Base-by-base conservation (phyloP, 1,284 basidiomycete genomes). In the Tylopilus sp. region DNA sequence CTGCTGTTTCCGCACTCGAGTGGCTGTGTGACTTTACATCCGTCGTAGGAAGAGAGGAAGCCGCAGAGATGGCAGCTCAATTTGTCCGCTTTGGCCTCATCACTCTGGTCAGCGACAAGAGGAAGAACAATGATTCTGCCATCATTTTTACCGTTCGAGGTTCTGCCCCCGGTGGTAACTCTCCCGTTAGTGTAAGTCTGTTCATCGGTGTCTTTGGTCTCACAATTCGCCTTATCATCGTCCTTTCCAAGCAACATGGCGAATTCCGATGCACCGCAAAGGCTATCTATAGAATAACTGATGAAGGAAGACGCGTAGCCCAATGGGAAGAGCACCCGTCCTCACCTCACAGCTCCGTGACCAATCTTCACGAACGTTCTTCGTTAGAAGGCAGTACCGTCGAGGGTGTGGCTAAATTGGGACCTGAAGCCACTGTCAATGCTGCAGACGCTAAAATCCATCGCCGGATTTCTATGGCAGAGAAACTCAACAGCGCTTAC, bases 21-120 rank as follows among this genome's bases (percentile, higher is more conserved):
- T 99, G 97, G 97, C 82, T 99, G 45, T 90, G 92, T 66, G 95
- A 99, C 69, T 98, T 94, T 59, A 95, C 96, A 1, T 97, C 96
- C 0, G 91, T 96, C 38, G 92, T 95, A 42, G 95, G 94, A 19
- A 76, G 92, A 46, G 97, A 99, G 65, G 97, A 99, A 70, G 96
- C 94, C 0, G 93, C 93, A 19, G 97, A 99, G 74, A 88, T 98
- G 77, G 85, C 91, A 4, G 97, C 94, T 1, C 97, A 99, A 64
- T 98, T 99, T 63, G 94, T 98, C 40, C 85, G 97, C 36, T 96
- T 97, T 62, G 92, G 93, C 33, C 82, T 96, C 57, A 89, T 99
- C 68, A 71, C 75, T 11, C 75, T 98, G 31, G 90, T 96, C 53
- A 89, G 86, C 70, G 88, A 91, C 68, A 91, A 88, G 74, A 77